A percentile compares a stretch with the other conserved stretches of the same genome.
Conservation (phyloP, 2,329 filamentous ascomycete genomes). For the Beauveria caledonica region DNA sequence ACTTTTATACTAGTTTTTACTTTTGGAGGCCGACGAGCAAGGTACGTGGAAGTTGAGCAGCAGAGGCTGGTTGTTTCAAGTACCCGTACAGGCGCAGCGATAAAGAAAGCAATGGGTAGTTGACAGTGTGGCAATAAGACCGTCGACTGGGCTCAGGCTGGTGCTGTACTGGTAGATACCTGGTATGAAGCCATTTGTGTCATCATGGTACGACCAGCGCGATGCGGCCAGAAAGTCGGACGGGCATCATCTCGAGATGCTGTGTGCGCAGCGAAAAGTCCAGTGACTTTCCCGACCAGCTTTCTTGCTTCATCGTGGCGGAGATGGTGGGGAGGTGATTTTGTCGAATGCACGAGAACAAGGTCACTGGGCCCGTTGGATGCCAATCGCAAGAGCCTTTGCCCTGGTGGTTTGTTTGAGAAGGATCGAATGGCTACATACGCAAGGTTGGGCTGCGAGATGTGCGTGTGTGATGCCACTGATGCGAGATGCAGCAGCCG, state of each 20-base stretch:
- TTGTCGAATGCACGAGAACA: not conserved
- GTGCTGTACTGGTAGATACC: not conserved
- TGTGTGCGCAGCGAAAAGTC: not conserved
- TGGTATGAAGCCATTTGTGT: not conserved
- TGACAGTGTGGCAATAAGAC: too few species aligned
- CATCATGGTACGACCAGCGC: not conserved
- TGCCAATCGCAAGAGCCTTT: not conserved
- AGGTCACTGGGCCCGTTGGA: not conserved
- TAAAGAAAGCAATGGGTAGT: too few species aligned
- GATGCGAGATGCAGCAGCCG: not conserved
- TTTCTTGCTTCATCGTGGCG: not conserved
- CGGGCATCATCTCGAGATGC: too few species aligned
- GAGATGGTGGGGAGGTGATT: not conserved
- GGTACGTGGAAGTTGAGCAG: too few species aligned
- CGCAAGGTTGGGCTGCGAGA: not conserved
- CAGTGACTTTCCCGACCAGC: not conserved
- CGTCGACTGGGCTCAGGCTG: not conserved
- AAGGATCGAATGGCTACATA: not conserved
- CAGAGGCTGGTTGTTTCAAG: too few species aligned
- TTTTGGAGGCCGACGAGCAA: too few species aligned
- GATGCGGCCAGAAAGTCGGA: too few species aligned
- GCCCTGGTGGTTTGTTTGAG: not conserved
- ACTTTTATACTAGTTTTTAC: too few species aligned
- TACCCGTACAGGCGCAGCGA: too few species aligned
- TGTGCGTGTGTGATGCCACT: not conserved